Evolutionary conservation across 352 stramenopile species (phyloP), one percentile per base, ranked within the genome.

Genomic region (Globisporangium cylindrosporum): DNA sequence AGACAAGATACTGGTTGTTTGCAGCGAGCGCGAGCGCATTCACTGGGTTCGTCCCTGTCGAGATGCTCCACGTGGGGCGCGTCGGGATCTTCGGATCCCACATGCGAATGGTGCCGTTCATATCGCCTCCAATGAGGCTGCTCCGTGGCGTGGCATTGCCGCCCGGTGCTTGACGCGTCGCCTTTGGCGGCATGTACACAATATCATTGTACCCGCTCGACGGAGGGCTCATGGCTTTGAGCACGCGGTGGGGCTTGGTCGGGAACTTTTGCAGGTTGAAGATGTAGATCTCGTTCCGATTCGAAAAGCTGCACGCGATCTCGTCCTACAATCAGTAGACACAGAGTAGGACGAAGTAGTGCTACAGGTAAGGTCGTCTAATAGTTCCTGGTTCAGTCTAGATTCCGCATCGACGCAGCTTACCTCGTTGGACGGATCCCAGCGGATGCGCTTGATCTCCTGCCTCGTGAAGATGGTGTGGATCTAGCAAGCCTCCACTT

Each of bases 261-360:
- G 84, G 86, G 25, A 94, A 92, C 68, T 91, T 92, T 59, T 82
- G 70, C 67, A 94, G 66, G 49, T 92, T 84, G 61, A 88, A 94
- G 18, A 94, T 36, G 63, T 86, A 72, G 53, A 94, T 90, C 54
- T 92, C 84, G 61, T 92, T 94, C 22, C 77, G 73, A 49, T 91
- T 89, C 14, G 80, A 77, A 62, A 90, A 92, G 20, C 74, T 91
- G 62, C 80, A 89, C 18, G 82, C 84, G 34, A 94, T 89, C 55
- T 92, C 84, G 48, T 94, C 81, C 83, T 94, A 48, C 1, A 41
- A 5, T 22, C 25, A 38, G 1, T 15, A 38, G 7, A 43, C 7
- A 27, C 1, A 57, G 32, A 2, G 18, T n/a, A 41, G 43, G 15
- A 15, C 8, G 29, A 8, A 32, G 29, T 32, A 4, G 4, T 32